phyloP scores from a whole-genome alignment of 176 grass and related monocot species.

The Musa itinerans region DNA sequence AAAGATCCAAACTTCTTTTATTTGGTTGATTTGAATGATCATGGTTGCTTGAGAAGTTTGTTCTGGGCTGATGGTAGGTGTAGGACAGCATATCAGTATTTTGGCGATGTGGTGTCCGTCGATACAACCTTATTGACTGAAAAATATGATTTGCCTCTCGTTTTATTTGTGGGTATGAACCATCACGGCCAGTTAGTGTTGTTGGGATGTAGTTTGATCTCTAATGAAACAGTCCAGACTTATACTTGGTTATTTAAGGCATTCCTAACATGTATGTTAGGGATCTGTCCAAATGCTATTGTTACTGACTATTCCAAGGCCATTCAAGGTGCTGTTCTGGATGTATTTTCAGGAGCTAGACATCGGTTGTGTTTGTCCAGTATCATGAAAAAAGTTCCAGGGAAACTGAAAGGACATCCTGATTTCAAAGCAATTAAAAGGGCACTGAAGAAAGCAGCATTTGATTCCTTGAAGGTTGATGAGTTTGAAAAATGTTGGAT shows the following conservation, averaged over 20 bases:
- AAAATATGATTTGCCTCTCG: constrained; percentile 27
- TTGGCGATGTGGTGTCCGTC: constrained; percentile 19
- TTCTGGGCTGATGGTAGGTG: constrained; percentile 24
- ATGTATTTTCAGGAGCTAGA: constrained; percentile 14
- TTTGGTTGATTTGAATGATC: constrained; percentile 17
- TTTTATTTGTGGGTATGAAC: constrained; percentile 14
- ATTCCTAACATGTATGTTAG: constrained; percentile 20
- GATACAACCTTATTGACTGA: constrained; percentile 22
- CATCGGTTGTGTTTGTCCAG: constrained; percentile 15
- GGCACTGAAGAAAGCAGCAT: constrained; percentile 18
- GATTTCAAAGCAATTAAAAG: constrained; percentile 26
- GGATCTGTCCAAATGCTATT: constrained; percentile 20
- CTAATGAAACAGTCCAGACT: not conserved
- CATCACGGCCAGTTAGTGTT: constrained; percentile 27
- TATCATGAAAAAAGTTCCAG: constrained; percentile 18
- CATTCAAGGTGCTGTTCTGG: constrained; percentile 17
- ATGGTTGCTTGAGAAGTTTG: constrained; percentile 16
- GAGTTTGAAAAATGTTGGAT: constrained; percentile 24
- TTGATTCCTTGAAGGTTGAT: constrained; percentile 17
- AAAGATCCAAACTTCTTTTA: constrained; percentile 23
- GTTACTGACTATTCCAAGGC: constrained; percentile 20
- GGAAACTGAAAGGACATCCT: constrained; percentile 8
- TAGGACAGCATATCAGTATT: constrained; percentile 18
- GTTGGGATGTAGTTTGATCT: constrained; percentile 20
- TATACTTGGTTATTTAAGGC: constrained; percentile 22